Evolutionary conservation across 2,329 filamentous ascomycete genomes (phyloP).

Genomic region (Trichoderma sp.): DNA sequence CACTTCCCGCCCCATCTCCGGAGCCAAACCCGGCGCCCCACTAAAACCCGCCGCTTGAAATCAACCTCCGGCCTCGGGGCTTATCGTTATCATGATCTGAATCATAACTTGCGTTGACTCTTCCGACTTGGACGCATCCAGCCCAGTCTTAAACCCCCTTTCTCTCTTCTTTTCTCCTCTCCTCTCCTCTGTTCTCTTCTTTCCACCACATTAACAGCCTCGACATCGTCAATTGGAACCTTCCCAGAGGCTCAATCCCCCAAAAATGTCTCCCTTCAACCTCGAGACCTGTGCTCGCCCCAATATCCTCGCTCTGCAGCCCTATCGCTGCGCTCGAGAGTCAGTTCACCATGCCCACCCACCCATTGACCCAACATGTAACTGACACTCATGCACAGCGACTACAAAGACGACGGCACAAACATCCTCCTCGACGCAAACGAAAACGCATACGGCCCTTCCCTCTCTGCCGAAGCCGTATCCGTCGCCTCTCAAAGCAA

Average conservation of each 20-base stretch:
- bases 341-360: constrained; percentile 42
- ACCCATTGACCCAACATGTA: background rate
- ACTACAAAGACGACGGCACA: constrained; percentile 97
- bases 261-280: constrained; percentile 62
- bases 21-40: constrained; percentile 9
- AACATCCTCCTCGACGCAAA: constrained; percentile 97
- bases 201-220: background rate
- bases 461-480: constrained; percentile 53
- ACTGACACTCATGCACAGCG: constrained; percentile 49
- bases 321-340: constrained; percentile 81
- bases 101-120: constrained; percentile 6
- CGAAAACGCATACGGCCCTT: constrained; percentile 92
- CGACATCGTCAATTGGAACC: background rate
- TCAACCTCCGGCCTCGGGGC: constrained; percentile 19
- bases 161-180: background rate
- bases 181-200: background rate
- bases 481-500: constrained; percentile 35
- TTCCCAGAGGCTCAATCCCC: background rate
- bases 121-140: background rate
- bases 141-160: background rate
- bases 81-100: constrained; percentile 9
- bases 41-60: background rate
- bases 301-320: constrained; percentile 73
- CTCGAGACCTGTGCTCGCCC: constrained; percentile 70
- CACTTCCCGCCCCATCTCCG: background rate